Conservation (phyloP, 768 basidiomycete species). For the Amanita polypyramis region DNA sequence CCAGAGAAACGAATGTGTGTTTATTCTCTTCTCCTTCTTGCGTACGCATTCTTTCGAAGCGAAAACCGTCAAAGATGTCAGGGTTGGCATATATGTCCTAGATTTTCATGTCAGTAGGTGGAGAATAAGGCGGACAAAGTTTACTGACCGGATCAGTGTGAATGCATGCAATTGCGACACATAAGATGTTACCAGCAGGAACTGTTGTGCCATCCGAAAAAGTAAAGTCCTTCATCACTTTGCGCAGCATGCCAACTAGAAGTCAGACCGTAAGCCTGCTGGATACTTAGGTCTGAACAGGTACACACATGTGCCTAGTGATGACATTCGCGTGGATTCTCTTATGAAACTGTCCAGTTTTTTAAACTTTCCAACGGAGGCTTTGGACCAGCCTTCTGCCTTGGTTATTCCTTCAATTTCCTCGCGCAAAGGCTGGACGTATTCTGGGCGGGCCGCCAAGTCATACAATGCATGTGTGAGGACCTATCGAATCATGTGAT, state of each 20-base stretch:
- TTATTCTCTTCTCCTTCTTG: slow-evolving; percentile 16
- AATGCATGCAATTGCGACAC: slow-evolving; percentile 10
- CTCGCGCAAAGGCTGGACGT: slow-evolving; percentile 24
- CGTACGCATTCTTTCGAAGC: slow-evolving; percentile 25
- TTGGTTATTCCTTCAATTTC: slow-evolving; percentile 30
- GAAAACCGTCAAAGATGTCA: slow-evolving; percentile 27
- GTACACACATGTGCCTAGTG: slow-evolving; percentile 14
- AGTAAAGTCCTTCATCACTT: slow-evolving; percentile 27
- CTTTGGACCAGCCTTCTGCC: slow-evolving; percentile 27
- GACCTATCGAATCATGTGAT: background rate
- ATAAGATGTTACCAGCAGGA: slow-evolving; percentile 16
- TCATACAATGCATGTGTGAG: slow-evolving; percentile 20
- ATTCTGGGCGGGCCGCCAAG: slow-evolving; percentile 25
- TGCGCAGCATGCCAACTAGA: slow-evolving; percentile 20
- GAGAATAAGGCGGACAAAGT: background rate
- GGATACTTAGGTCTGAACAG: background rate
- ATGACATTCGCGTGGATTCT: slow-evolving; percentile 24
- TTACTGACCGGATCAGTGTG: slow-evolving; percentile 5
- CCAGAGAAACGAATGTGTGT: slow-evolving; percentile 20
- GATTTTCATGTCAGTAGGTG: background rate
- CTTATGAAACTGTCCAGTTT: slow-evolving; percentile 37
- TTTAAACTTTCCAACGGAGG: slow-evolving; percentile 24
- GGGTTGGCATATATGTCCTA: slow-evolving; percentile 23
- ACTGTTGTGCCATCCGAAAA: slow-evolving; percentile 19
- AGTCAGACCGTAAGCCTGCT: background rate